Base-by-base conservation (phyloP, 768 basidiomycete genomes). In the Auricularia heimuer region DNA sequence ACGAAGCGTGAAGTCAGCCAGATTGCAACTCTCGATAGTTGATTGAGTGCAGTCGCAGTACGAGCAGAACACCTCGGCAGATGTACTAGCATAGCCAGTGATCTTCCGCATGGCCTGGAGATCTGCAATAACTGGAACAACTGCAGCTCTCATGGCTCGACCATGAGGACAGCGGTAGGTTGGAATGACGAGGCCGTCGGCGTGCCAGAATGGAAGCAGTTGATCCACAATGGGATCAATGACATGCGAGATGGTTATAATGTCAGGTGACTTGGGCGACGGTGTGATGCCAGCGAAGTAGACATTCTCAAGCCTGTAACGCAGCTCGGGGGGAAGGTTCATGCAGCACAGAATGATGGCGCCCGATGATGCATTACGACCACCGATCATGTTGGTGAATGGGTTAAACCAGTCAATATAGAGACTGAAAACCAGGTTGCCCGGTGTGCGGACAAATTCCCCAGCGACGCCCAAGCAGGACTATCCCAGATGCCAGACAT, bases 231-330 rank as follows among this genome's bases (percentile, higher is more conserved):
- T 67, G 0, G 75, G 78, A 1, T 73, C 14, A 16, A 18, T 16
- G 21, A 51, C 4, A 21, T 51, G 47, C 10, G 47, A 51, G 14
- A 51, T 8, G 14, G 47, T 51, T 8, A 51, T 51, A 16, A 51
- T 18, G 21, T 51, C 47, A 11, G 47, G 47, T 18, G 7, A 8
- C 10, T 51, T 8, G 14, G 47, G 47, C 47, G 16, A 11, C 10
- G 47, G 47, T 18, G 47, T 51, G 11, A 51, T 51, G 10, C 47
- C 47, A 16, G 16, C 77, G 0, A 81, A 70, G 65, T 72, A 81
- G 69, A 81, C 74, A 65, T 81, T 80, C 65, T 79, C 73, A 0
- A 68, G 68, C 8, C 74, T 72, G 65, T 77, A 80, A 1, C 72
- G 67, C 0, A 75, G 63, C 16, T 76, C 67, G 0, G 71, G 70